Evolutionary conservation across 2,329 filamentous ascomycete genomes (phyloP).

Genomic region (Aureobasidium uvarum): DNA sequence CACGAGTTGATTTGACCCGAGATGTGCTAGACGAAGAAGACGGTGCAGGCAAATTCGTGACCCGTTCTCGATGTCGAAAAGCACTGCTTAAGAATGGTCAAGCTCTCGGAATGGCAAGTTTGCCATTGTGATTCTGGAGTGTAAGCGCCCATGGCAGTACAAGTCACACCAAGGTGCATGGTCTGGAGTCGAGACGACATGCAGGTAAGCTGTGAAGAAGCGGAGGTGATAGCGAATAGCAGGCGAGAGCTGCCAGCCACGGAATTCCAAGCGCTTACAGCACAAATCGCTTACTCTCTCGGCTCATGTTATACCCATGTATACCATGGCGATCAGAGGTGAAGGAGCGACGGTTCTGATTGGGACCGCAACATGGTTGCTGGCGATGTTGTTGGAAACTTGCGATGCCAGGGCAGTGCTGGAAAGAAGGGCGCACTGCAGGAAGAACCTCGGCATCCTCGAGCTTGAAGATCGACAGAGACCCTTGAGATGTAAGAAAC

Average conservation of each 20-base stretch:
- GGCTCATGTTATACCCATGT: background rate
- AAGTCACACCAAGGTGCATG: constrained; percentile 16
- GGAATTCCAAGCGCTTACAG: constrained; percentile 20
- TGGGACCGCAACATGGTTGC: background rate
- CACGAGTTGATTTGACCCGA: background rate
- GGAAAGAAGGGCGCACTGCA: background rate
- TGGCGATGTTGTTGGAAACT: background rate
- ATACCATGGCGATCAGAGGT: constrained; percentile 2
- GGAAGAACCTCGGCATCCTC: background rate
- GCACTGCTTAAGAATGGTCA: constrained; percentile 4
- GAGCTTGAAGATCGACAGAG: background rate
- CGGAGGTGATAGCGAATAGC: constrained; percentile 19
- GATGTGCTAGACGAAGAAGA: background rate
- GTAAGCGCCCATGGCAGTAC: constrained; percentile 23
- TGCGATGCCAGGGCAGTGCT: background rate
- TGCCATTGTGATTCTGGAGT: background rate
- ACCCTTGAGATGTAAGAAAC: background rate
- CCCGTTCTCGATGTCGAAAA: background rate
- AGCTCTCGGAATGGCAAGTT: background rate
- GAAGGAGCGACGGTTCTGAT: background rate
- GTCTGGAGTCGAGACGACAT: constrained; percentile 1
- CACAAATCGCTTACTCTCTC: background rate
- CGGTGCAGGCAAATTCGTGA: background rate
- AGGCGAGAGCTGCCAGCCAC: constrained; percentile 8
- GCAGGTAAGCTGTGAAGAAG: constrained; percentile 3